Percentiles rank a stretch among this genome's conserved stretches.
phyloP scores from a whole-genome alignment of 2,329 filamentous ascomycete genomes.

The Lasiodiplodia hormozganensis region DNA sequence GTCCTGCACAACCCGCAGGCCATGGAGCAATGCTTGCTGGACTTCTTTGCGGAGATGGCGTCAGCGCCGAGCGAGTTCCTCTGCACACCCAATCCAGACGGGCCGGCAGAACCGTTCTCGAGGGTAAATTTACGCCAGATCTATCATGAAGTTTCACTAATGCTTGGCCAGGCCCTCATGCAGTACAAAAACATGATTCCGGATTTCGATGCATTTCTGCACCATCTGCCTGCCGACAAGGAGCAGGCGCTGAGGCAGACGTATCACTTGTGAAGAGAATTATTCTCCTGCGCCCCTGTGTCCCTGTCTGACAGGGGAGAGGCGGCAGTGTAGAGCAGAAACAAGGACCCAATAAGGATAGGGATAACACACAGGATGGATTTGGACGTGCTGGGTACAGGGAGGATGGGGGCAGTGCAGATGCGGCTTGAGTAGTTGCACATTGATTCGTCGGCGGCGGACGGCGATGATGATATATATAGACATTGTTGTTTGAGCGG shows the following conservation, averaged over 20 bases:
- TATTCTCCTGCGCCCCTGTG: background rate
- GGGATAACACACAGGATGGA: background rate
- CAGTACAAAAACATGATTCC: conserved; percentile 63
- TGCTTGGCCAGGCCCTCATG: conserved; percentile 52
- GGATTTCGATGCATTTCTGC: conserved; percentile 60
- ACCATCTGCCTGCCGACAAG: conserved; percentile 53
- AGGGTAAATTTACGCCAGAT: conserved; percentile 62
- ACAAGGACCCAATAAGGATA: conserved; percentile 1
- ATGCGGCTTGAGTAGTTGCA: conserved; percentile 7
- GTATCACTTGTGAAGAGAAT: conserved; percentile 45
- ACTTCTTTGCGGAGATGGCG: conserved; percentile 86
- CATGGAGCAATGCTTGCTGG: conserved; percentile 83
- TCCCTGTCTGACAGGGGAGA: background rate
- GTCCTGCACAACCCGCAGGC: conserved; percentile 87
- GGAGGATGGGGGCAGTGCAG: background rate
- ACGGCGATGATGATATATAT: conserved; percentile 23
- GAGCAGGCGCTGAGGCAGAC: conserved; percentile 52
- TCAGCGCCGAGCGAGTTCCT: conserved; percentile 65
- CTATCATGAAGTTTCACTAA: background rate
- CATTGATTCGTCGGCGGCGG: conserved; percentile 8
- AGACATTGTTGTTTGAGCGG: conserved; percentile 23
- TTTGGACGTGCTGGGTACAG: background rate
- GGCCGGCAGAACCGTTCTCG: conserved; percentile 74
- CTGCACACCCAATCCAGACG: conserved; percentile 64
- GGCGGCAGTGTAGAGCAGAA: conserved; percentile 2